phyloP scores from a whole-genome alignment of 352 stramenopile species.

The Aphanomyces stellatus region DNA sequence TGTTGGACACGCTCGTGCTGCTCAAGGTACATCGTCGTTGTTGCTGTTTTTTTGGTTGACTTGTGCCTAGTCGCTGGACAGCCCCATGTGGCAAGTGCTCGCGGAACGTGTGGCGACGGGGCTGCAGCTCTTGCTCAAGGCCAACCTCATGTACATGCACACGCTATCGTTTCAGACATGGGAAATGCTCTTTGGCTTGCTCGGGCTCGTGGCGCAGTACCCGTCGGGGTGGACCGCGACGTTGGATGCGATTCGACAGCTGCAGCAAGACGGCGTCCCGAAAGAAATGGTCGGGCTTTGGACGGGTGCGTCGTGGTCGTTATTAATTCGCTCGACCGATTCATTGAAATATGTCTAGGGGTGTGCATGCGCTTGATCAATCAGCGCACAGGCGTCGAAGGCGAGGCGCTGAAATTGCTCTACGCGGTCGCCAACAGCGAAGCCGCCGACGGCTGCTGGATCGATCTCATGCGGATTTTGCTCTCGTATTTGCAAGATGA shows the following conservation, averaged over 20 bases:
- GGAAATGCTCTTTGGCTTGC: constrained; percentile 24
- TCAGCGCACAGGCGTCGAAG: constrained; percentile 64
- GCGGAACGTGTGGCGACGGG: constrained; percentile 69
- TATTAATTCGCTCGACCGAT: background rate
- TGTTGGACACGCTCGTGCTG: constrained; percentile 70
- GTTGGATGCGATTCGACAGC: constrained; percentile 59
- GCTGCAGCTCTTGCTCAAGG: constrained; percentile 78
- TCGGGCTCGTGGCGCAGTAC: constrained; percentile 71
- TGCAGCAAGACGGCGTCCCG: constrained; percentile 60
- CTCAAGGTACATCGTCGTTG: constrained; percentile 23
- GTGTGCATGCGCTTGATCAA: constrained; percentile 70
- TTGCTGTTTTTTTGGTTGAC: no score
- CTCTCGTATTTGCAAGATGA: constrained; percentile 76
- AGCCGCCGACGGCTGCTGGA: constrained; percentile 34
- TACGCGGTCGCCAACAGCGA: constrained; percentile 59
- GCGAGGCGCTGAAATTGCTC: constrained; percentile 63
- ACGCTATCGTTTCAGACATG: constrained; percentile 22
- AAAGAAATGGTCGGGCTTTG: constrained; percentile 75
- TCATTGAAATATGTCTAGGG: no score
- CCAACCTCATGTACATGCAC: constrained; percentile 84
- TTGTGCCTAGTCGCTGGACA: constrained; percentile 63
- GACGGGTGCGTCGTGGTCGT: constrained; percentile 30
- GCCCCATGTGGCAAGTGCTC: constrained; percentile 72
- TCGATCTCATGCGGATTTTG: constrained; percentile 83
- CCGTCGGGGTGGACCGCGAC: constrained; percentile 59